Conservation (phyloP, 2,329 filamentous ascomycete genomes). For the Purpureocillium takamizusanense region DNA sequence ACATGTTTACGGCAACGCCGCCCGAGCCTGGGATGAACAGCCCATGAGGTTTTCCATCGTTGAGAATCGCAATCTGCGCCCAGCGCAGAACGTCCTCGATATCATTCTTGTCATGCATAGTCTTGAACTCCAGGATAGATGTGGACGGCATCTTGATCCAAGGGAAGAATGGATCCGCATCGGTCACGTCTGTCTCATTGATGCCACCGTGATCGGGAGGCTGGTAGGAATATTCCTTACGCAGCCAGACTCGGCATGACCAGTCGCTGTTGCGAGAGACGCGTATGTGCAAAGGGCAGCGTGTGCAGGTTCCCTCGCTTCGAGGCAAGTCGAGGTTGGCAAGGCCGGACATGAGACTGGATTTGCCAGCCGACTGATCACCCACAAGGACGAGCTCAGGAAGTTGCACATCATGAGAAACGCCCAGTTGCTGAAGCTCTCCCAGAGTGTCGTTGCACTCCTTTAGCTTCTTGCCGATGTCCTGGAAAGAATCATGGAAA, state of each 20-base stretch:
- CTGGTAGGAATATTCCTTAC: constrained; percentile 53
- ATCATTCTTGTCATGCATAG: constrained; percentile 47
- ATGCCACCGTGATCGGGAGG: constrained; percentile 29
- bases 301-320: constrained; percentile 64
- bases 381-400: constrained; percentile 78
- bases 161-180: constrained; percentile 48
- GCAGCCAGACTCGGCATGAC: constrained; percentile 59
- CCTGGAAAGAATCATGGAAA: constrained; percentile 33
- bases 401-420: constrained; percentile 61
- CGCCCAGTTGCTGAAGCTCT: constrained; percentile 61
- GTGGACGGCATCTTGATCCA: constrained; percentile 46
- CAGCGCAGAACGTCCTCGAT: constrained; percentile 62
- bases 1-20: constrained; percentile 25
- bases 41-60: constrained; percentile 46
- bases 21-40: constrained; percentile 45
- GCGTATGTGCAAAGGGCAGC: constrained; percentile 74
- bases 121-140: constrained; percentile 51
- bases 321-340: constrained; percentile 64
- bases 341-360: constrained; percentile 55
- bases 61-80: constrained; percentile 71
- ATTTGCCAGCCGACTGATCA: constrained; percentile 80
- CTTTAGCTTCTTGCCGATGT: constrained; percentile 55
- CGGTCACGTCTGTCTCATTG: constrained; percentile 36
- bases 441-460: constrained; percentile 57
- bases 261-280: constrained; percentile 51